Percentiles rank a stretch among this genome's conserved stretches.
phyloP scores from a whole-genome alignment of 495 filamentous ascomycete species.

The Trichocladium antarcticum region DNA sequence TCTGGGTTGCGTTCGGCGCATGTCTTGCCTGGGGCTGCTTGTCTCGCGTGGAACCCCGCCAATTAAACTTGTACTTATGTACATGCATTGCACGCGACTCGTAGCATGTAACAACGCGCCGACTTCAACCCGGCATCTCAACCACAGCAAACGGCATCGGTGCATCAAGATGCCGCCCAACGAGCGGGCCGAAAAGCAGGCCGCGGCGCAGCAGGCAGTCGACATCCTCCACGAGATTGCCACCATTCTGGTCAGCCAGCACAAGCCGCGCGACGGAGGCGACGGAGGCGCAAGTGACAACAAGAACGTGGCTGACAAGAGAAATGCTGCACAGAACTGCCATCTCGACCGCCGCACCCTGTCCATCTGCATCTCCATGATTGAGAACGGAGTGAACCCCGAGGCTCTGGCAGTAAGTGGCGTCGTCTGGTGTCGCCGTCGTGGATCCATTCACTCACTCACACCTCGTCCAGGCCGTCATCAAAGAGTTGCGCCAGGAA shows the following conservation, averaged over 20 bases:
- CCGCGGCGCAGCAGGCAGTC: constrained; percentile 88
- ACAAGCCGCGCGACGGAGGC: no score
- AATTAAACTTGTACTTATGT: constrained; percentile 6
- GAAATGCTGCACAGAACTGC: constrained; percentile 55
- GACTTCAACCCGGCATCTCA: background rate
- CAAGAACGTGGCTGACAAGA: no score
- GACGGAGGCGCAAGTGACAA: background rate
- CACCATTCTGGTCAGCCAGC: constrained; percentile 55
- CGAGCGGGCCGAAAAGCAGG: constrained; percentile 47
- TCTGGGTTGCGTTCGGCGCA: no score
- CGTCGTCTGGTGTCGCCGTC: no score
- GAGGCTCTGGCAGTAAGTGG: constrained; percentile 86
- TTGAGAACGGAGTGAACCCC: constrained; percentile 95
- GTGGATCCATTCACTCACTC: background rate
- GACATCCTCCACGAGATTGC: constrained; percentile 94
- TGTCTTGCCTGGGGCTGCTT: no score
- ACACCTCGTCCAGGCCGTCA: constrained; percentile 2
- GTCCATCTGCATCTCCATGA: constrained; percentile 87
- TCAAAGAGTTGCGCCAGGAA: constrained; percentile 12
- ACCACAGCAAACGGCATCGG: background rate
- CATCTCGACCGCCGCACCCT: constrained; percentile 80
- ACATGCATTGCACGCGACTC: background rate
- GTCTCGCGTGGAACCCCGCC: constrained; percentile 6
- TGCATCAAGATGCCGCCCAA: constrained; percentile 4
- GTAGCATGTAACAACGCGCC: background rate